phyloP scores from a whole-genome alignment of 768 basidiomycete genomes.

The Suillus subaureus region DNA sequence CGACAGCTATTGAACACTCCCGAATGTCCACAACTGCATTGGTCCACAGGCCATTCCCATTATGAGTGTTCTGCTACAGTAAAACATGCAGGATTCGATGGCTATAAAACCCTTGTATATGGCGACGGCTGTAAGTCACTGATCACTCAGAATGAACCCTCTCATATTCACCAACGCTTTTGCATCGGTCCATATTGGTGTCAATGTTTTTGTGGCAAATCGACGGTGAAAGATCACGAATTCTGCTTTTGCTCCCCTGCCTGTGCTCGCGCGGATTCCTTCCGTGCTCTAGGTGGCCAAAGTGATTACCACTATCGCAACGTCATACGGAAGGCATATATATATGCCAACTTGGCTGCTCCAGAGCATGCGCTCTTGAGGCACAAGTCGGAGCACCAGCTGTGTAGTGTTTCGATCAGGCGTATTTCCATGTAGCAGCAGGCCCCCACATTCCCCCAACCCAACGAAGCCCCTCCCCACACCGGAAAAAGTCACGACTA shows the following conservation, averaged over 20 bases:
- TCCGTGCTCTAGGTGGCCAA: slow-evolving; percentile 24
- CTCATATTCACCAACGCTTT: slow-evolving; percentile 11
- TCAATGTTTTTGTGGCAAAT: slow-evolving; percentile 28
- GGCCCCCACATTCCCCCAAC: not conserved
- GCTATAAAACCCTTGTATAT: not conserved
- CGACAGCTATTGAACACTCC: not conserved
- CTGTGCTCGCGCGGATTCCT: slow-evolving; percentile 30
- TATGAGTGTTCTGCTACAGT: not conserved
- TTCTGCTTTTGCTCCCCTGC: slow-evolving; percentile 30
- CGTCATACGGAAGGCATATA: slow-evolving; percentile 19
- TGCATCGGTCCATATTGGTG: slow-evolving; percentile 14
- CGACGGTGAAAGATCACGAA: slow-evolving; percentile 26
- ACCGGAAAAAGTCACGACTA: slow-evolving; percentile 20
- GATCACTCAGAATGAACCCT: not conserved
- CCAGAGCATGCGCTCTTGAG: slow-evolving; percentile 13
- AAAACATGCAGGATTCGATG: not conserved
- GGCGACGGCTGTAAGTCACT: not conserved
- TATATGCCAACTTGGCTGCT: slow-evolving; percentile 6
- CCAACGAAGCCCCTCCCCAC: slow-evolving; percentile 14
- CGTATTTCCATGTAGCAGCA: not conserved
- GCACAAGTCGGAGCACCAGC: slow-evolving; percentile 17
- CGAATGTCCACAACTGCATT: not conserved
- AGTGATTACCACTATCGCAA: slow-evolving; percentile 29
- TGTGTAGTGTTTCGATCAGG: not conserved
- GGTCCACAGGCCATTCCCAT: not conserved